A percentile compares a stretch with the other conserved stretches of the same genome.
phyloP scores from a whole-genome alignment of 495 filamentous ascomycete genomes.

The Aspergillus avenaceus region DNA sequence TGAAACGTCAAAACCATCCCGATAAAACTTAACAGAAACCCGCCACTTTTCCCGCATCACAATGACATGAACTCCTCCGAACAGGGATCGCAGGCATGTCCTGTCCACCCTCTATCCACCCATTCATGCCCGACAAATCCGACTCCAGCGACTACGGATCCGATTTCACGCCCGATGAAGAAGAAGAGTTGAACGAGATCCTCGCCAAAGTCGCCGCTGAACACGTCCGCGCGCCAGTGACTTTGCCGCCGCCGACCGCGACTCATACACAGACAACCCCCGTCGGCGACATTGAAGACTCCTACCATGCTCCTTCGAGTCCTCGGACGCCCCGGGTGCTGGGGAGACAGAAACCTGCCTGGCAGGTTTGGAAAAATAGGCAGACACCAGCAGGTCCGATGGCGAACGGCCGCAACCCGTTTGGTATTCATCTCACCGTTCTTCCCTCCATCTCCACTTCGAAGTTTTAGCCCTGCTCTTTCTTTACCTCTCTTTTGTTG shows the following conservation, averaged over 20 bases:
- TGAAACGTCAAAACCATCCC: not conserved
- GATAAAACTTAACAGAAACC: not conserved
- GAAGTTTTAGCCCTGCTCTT: no score
- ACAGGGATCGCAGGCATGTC: slow-evolving; percentile 33
- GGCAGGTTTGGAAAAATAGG: slow-evolving; percentile 23
- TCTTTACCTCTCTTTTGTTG: slow-evolving; percentile 2
- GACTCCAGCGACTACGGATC: slow-evolving; percentile 64
- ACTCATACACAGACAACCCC: not conserved
- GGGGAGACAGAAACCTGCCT: slow-evolving; percentile 36
- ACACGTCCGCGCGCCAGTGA: slow-evolving; percentile 14
- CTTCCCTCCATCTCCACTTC: not conserved
- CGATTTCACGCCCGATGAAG: slow-evolving; percentile 63
- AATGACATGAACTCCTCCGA: slow-evolving; percentile 19
- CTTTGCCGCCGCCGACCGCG: slow-evolving; percentile 6
- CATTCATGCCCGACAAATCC: slow-evolving; percentile 10
- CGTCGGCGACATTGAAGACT: slow-evolving; percentile 37
- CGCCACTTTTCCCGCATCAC: not conserved
- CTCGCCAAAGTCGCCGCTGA: slow-evolving; percentile 32
- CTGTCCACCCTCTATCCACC: slow-evolving; percentile 23
- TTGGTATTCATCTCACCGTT: slow-evolving; percentile 26
- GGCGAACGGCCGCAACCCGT: slow-evolving; percentile 24
- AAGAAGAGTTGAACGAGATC: slow-evolving; percentile 44
- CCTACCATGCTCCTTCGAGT: slow-evolving; percentile 22
- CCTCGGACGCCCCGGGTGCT: slow-evolving; percentile 38
- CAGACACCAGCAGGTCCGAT: slow-evolving; percentile 18